Evolutionary conservation across 257 asterid species (phyloP).

Genomic region (Mentha longifolia): DNA sequence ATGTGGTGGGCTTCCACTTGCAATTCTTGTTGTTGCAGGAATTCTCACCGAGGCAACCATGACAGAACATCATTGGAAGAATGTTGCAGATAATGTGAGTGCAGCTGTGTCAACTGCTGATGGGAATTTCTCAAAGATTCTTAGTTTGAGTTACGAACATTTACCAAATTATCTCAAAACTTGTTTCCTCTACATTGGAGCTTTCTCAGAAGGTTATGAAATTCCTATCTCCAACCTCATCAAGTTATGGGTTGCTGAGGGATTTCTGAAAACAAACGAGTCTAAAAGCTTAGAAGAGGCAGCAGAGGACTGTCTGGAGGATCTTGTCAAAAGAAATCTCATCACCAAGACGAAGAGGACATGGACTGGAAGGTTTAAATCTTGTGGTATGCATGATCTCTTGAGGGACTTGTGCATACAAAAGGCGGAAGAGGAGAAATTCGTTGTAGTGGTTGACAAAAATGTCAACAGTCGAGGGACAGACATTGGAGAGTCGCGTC

Average conservation of each 20-base stretch:
- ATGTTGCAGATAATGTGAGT: conserved; percentile 30
- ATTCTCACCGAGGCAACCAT: conserved; percentile 10
- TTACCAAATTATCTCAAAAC: conserved; percentile 35
- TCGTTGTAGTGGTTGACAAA: not conserved
- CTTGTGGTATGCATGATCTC: conserved; percentile 35
- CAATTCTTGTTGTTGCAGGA: conserved; percentile 37
- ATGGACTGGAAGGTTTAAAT: conserved; percentile 22
- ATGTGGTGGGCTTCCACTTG: conserved; percentile 38
- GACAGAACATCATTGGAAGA: conserved; percentile 26
- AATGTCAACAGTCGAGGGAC: not conserved
- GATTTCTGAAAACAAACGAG: conserved; percentile 24
- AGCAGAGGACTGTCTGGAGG: conserved; percentile 32
- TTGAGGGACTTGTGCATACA: conserved; percentile 29
- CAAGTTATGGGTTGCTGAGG: conserved; percentile 38
- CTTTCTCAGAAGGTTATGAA: conserved; percentile 29
- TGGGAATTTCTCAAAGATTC: conserved; percentile 29
- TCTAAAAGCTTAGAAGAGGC: conserved; percentile 32
- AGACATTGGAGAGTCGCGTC: not conserved
- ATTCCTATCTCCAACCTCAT: conserved; percentile 32
- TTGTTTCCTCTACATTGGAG: conserved; percentile 34
- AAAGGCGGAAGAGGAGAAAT: not conserved
- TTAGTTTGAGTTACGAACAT: conserved; percentile 33
- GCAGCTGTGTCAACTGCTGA: conserved; percentile 24
- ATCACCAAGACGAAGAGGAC: conserved; percentile 18
- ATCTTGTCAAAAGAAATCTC: conserved; percentile 36